Evolutionary conservation across 1,284 basidiomycete species (phyloP), one percentile per base, ranked within the genome.

Genomic region (Cutaneotrichosporon sp.): DNA sequence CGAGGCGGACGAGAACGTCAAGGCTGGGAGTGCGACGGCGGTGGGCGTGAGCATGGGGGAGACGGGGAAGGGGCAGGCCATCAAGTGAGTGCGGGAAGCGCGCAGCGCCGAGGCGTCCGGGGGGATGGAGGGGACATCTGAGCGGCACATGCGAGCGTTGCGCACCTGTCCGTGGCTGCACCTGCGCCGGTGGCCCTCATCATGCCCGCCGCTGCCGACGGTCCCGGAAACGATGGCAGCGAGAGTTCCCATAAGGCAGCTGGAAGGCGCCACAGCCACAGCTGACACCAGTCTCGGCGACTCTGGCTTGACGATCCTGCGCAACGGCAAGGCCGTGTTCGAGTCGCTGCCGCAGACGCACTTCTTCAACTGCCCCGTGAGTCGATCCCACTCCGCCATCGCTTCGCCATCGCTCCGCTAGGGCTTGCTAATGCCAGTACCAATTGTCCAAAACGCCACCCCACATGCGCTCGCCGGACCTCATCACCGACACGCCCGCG

Each of bases 11-110:
- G 67, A 79, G 13, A 70, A 69, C 3, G 81, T 84, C 3, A 29
- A 25, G 29, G 67, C 70, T 66, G 84, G 83, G 2, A 81, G 80
- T 9, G 80, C 81, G 9, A 85, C 84, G n/a, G 82, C 27, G 73
- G 72, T 73, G 9, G 72, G 69, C 7, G 81, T 72, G 52, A 81
- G 56, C 53, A 58, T 77, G 20, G 75, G 77, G 0, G 66, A 72
- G 45, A 76, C 73, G 16, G 83, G 83, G 9, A 69, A 70, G 29
- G 69, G 82, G 24, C 69, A 72, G n/a, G 81, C 81, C 33, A 81
- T 83, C 34, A 84, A 84, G 78, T 80, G 63, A 65, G 78, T 73
- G 4, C 14, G 10, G 10, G 11, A 22, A n/a, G 50, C 31, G n/a
- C 22, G 34, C 22, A 13, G 43, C 10, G 11, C 29, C 27, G 43